Conservation (phyloP, 2,329 filamentous ascomycete genomes). For the Xylaria sp. region DNA sequence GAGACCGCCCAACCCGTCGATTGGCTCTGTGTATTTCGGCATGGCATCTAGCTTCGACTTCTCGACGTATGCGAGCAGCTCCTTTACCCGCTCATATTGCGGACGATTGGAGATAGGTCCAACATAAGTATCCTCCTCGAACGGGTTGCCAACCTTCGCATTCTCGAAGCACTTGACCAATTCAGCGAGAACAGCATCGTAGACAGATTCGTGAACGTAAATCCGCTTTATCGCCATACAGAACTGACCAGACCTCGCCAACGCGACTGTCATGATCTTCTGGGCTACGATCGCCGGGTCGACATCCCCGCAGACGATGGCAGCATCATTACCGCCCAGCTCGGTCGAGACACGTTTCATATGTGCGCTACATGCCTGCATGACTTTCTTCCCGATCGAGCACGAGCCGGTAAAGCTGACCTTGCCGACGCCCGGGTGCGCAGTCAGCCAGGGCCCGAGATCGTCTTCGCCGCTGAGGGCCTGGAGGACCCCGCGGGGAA, state of each 20-base stretch:
- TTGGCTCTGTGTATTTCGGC: slow-evolving; percentile 14
- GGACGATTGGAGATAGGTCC: slow-evolving; percentile 42
- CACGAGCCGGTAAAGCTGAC: slow-evolving; percentile 73
- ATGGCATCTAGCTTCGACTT: slow-evolving; percentile 39
- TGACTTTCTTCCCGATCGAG: slow-evolving; percentile 69
- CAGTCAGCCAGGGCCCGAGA: slow-evolving; percentile 68
- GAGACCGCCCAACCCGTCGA: slow-evolving; percentile 32
- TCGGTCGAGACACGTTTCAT: slow-evolving; percentile 72
- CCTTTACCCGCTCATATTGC: slow-evolving; percentile 44
- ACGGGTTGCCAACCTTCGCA: slow-evolving; percentile 25
- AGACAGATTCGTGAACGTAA: slow-evolving; percentile 66
- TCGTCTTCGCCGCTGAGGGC: slow-evolving; percentile 69
- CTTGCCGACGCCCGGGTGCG: slow-evolving; percentile 70
- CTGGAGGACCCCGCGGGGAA: slow-evolving; percentile 72
- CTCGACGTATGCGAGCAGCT: slow-evolving; percentile 43
- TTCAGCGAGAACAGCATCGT: slow-evolving; percentile 56
- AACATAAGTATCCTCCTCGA: slow-evolving; percentile 27
- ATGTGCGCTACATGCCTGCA: slow-evolving; percentile 65
- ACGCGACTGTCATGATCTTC: slow-evolving; percentile 53
- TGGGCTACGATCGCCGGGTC: slow-evolving; percentile 50
- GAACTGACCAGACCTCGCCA: slow-evolving; percentile 63
- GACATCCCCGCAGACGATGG: slow-evolving; percentile 69
- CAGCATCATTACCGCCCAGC: slow-evolving; percentile 70
- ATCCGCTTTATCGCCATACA: slow-evolving; percentile 63
- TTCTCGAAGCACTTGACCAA: slow-evolving; percentile 52